Percentiles rank a stretch among this genome's conserved stretches.
Evolutionary conservation across 805 yeast genomes (phyloP).

Genomic region (Pichia insulana): DNA sequence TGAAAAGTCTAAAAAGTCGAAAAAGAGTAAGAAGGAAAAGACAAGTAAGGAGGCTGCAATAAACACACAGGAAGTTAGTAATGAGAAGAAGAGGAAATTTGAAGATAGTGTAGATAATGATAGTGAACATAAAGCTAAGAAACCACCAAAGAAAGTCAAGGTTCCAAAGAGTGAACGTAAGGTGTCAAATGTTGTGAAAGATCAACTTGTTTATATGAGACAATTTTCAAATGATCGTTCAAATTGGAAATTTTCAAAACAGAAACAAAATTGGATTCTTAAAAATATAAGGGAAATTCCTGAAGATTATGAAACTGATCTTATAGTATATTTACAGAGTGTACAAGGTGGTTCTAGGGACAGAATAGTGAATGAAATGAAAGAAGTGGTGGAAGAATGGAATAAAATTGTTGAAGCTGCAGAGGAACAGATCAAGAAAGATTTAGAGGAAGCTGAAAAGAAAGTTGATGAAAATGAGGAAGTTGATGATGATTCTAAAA

Average conservation of each 20-base stretch:
- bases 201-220: conserved; percentile 58
- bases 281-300: conserved; percentile 51
- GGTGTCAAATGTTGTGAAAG: conserved; percentile 60
- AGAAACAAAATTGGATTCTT: conserved; percentile 79
- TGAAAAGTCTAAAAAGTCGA: background rate
- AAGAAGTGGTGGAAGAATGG: conserved; percentile 44
- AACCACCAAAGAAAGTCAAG: conserved; percentile 63
- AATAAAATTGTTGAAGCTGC: conserved; percentile 39
- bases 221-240: conserved; percentile 47
- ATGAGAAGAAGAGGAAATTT: conserved; percentile 27
- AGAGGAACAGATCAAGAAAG: conserved; percentile 23
- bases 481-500: conserved; percentile 9
- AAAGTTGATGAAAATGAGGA: conserved; percentile 14
- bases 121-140: conserved; percentile 25
- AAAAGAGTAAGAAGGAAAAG: conserved; percentile 24
- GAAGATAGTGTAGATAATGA: conserved; percentile 24
- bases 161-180: conserved; percentile 60
- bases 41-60: no score
- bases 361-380: conserved; percentile 44
- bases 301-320: conserved; percentile 40
- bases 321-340: conserved; percentile 46
- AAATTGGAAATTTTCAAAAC: conserved; percentile 79
- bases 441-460: conserved; percentile 8
- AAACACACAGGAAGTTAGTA: conserved; percentile 13
- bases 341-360: conserved; percentile 64